phyloP scores from a whole-genome alignment of 306 rosid genomes.

The Purshia tridentata region DNA sequence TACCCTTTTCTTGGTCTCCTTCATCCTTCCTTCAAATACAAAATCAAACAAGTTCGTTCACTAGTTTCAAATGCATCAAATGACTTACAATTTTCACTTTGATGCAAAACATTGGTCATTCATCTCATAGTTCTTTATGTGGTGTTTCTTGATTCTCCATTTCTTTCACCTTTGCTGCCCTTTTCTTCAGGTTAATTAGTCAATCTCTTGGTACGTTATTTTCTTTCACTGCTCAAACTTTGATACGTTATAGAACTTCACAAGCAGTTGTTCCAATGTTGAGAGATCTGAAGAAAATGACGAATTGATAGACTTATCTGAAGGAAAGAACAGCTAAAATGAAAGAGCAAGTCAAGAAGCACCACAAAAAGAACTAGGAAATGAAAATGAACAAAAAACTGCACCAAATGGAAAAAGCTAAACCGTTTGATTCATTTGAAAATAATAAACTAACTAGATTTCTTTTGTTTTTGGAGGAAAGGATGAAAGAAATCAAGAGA shows the following conservation, averaged over 20 bases:
- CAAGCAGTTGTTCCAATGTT: too few relatives aligned
- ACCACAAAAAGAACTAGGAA: conserved; percentile 22
- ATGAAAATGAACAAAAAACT: conserved; percentile 19
- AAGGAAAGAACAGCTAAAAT: conserved; percentile 16
- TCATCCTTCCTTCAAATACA: too few relatives aligned
- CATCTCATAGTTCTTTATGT: conserved; percentile 23
- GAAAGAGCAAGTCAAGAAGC: conserved; percentile 10
- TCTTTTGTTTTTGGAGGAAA: too few relatives aligned
- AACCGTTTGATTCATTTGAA: too few relatives aligned
- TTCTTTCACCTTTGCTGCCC: conserved; percentile 14
- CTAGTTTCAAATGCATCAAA: too few relatives aligned
- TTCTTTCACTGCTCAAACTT: neutral
- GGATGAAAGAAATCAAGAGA: too few relatives aligned
- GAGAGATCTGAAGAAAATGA: conserved; percentile 7
- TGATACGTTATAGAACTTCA: too few relatives aligned
- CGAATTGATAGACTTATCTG: conserved; percentile 25
- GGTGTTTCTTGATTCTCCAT: conserved; percentile 7
- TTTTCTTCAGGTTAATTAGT: conserved; percentile 21
- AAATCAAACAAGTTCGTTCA: too few relatives aligned
- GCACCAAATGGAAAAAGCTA: conserved; percentile 24
- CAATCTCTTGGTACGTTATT: conserved; percentile 20
- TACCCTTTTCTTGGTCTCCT: too few relatives aligned
- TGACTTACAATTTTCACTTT: conserved; percentile 13
- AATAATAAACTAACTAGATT: too few relatives aligned
- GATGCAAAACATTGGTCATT: conserved; percentile 19